Evolutionary conservation across 192 early-diverging fungal species (phyloP).

Genomic region (Rhizoclosmatium sp.): DNA sequence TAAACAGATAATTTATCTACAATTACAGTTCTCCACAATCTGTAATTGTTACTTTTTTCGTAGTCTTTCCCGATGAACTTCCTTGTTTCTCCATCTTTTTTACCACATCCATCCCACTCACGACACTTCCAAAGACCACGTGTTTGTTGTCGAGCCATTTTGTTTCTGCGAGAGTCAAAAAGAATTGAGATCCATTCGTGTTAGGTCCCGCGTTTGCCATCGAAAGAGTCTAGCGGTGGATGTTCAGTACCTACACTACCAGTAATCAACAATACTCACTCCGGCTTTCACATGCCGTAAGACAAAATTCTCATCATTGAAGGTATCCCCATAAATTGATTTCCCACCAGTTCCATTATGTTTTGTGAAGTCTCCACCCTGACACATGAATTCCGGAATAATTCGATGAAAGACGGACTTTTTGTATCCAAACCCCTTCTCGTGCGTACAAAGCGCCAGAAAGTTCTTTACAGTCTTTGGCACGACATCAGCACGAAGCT

Average conservation of each 20-base stretch:
- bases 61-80: slow-evolving; percentile 57
- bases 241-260: neutral
- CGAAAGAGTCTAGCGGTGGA: slow-evolving; percentile 64
- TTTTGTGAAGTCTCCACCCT: slow-evolving; percentile 88
- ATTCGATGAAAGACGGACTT: slow-evolving; percentile 83
- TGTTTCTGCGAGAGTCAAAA: slow-evolving; percentile 84
- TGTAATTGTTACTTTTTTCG: slow-evolving; percentile 62
- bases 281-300: slow-evolving; percentile 61
- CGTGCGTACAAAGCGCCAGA: slow-evolving; percentile 90
- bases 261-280: slow-evolving; percentile 29
- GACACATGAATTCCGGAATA: slow-evolving; percentile 71
- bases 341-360: slow-evolving; percentile 89
- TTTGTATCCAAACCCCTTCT: slow-evolving; percentile 84
- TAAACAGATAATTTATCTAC: neutral
- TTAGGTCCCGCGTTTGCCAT: slow-evolving; percentile 93
- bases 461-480: slow-evolving; percentile 91
- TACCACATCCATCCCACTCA: slow-evolving; percentile 72
- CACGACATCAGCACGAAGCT: slow-evolving; percentile 59
- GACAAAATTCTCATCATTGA: slow-evolving; percentile 73
- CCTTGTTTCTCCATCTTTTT: slow-evolving; percentile 68
- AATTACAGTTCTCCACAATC: slow-evolving; percentile 61
- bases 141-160: slow-evolving; percentile 90
- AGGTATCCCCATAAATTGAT: slow-evolving; percentile 86
- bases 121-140: slow-evolving; percentile 67
- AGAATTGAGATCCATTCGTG: slow-evolving; percentile 93